Base-by-base conservation (phyloP, 352 stramenopile species). In the Phytophthora syringae region DNA sequence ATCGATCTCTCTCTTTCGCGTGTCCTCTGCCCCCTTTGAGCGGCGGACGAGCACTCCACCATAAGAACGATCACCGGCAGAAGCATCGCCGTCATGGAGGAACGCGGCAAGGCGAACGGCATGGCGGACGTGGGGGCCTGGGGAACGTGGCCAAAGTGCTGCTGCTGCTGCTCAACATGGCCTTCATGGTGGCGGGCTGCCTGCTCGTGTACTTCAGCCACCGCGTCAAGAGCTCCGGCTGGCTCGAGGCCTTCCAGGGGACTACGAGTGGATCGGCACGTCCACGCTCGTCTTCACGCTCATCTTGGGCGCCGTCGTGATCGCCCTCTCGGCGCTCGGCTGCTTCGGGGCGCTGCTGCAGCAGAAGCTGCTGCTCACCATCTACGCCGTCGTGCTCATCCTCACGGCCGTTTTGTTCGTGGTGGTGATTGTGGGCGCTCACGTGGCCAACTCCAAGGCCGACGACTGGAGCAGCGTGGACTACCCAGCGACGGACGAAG, bases 191-290 rank as follows among this genome's bases (percentile, higher is more conserved):
- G 37, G 70, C 58, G 53, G 88, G 88, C 42, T 82, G 77, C 16
- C 74, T 95, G 55, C 74, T 95, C 48, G 81, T 93, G 66, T 93
- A 92, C 63, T 92, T 95, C 54, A 86, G 82, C 59, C 81, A 92
- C 53, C 72, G 82, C 52, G 73, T 90, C 40, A 81, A 86, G 64
- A 72, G 24, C 12, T 82, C 72, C 0, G 88, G 88, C 32, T 95
- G 88, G 88, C 52, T 90, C 22, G 80, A 93, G 21, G 84, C 74
- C 16, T 93, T 93, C 62, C 53, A 89, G 60, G 71, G 78, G 81
- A 89, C 69, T 93, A 84, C 60, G 74, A 65, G 21, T 92, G 82
- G 77, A 76, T 92, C 43, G 77, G 77, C 62, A 74, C 70, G 45
- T 80, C 79, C 59, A 86, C 78, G 45, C 79, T 94, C 59, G 52